phyloP scores from a whole-genome alignment of 805 yeast genomes.

The Saccharomyces mikatae region DNA sequence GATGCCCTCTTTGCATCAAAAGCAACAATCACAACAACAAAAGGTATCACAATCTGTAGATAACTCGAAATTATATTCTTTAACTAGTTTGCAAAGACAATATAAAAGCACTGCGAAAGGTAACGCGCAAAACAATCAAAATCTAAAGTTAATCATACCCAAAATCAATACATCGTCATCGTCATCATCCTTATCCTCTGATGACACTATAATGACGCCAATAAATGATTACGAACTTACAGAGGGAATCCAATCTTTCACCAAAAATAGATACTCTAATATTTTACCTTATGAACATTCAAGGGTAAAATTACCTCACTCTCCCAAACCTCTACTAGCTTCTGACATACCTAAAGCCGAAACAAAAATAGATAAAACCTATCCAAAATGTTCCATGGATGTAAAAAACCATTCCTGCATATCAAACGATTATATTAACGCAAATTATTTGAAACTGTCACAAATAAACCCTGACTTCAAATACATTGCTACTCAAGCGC shows the following conservation, averaged over 20 bases:
- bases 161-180: neutral
- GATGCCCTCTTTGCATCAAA: neutral
- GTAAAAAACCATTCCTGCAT: neutral
- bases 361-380: neutral
- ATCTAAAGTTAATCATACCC: neutral
- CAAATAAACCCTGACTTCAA: constrained; percentile 34
- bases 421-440: constrained; percentile 67
- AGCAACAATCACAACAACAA: neutral
- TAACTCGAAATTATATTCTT: neutral
- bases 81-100: neutral
- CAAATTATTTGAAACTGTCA: constrained; percentile 54
- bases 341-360: neutral
- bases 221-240: constrained; percentile 37
- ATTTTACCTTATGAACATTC: constrained; percentile 81
- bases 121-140: neutral
- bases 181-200: constrained; percentile 5
- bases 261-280: constrained; percentile 79
- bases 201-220: constrained; percentile 22
- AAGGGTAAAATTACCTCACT: constrained; percentile 45
- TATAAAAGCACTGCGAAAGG: neutral
- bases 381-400: neutral
- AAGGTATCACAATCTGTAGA: neutral
- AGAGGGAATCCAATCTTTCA: constrained; percentile 69
- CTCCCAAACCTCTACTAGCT: constrained; percentile 17
- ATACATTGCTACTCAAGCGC: constrained; percentile 89